Evolutionary conservation across 306 rosid genomes (phyloP), one percentile per base, ranked within the genome.

Genomic region (Sophora flavescens): DNA sequence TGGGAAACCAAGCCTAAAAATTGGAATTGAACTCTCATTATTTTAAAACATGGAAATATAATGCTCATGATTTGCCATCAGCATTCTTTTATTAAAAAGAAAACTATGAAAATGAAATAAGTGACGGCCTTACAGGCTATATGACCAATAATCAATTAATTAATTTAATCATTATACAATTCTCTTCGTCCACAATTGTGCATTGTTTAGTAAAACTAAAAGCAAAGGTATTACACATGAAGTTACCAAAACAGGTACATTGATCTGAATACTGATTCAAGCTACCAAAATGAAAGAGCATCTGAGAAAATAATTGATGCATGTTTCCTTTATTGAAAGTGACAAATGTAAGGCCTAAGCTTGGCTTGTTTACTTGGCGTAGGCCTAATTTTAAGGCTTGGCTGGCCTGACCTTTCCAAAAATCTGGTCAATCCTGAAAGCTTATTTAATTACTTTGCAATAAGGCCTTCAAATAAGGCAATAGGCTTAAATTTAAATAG

Each of bases 51-150:
- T 33, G 18, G 50, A 9, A 70, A 53, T 70, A 13, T 16, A 13
- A 59, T 30, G 45, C 63, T 44, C 8, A 4, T 10, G 35, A 33
- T 52, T 71, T 11, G 12, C 5, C 32, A 58, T 3, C n/a, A 51
- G 52, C 62, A 68, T 51, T 68, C 2, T 15, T 45, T 16, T 52
- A 60, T 62, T 36, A 44, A 36, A 22, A 17, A 52, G 51, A 65
- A 44, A 9, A 70, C 35, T 32, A 58, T 39, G 16, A 39, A 76
- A 74, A 72, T 48, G 56, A 75, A 76, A 77, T 16, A 69, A 59
- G 63, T 0, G 12, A 60, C 53, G 17, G 36, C 10, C 44, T 39
- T 39, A 39, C 11, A 39, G 44, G 51, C 51, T 11, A 11, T 12
- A 45, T 3, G 51, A 12, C 4, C 51, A 1, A 45, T 12, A 45